Conservation (phyloP, 2,329 filamentous ascomycete species). For the Fusarium sp. region DNA sequence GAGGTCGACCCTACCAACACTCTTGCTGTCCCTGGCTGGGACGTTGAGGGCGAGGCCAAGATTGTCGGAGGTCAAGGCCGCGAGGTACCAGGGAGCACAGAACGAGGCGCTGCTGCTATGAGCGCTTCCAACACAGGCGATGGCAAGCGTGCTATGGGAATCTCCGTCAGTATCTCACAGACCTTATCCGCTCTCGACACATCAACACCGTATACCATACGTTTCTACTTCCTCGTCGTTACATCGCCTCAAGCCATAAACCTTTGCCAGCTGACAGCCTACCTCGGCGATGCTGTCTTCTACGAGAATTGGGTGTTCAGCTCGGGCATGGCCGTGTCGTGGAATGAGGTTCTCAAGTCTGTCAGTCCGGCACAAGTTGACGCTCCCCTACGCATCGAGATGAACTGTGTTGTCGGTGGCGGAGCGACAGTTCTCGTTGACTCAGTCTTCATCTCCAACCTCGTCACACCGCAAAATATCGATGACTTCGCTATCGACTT, state of each 20-base stretch:
- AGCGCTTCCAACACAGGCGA: not conserved
- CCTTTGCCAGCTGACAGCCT: not conserved
- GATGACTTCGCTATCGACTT: constrained; percentile 10
- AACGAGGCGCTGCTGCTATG: constrained; percentile 9
- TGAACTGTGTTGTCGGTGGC: constrained; percentile 10
- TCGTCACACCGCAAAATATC: constrained; percentile 2
- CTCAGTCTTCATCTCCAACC: constrained; percentile 13
- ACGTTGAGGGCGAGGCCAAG: not conserved
- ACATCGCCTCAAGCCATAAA: constrained; percentile 2
- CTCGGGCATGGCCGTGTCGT: not conserved
- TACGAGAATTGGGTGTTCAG: not conserved
- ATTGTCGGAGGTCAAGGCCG: constrained; percentile 13
- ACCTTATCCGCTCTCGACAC: constrained; percentile 1
- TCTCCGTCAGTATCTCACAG: constrained; percentile 15
- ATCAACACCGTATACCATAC: constrained; percentile 8
- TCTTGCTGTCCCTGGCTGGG: constrained; percentile 6
- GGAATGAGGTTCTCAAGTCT: constrained; percentile 5
- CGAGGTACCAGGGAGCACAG: constrained; percentile 2
- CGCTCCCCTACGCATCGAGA: not conserved
- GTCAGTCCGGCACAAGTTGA: not conserved
- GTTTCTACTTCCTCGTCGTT: constrained; percentile 17
- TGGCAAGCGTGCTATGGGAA: not conserved
- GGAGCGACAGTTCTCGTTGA: constrained; percentile 14
- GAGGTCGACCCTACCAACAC: not conserved
- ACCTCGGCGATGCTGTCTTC: not conserved